Evolutionary conservation across 2,329 filamentous ascomycete species (phyloP), one percentile per base, ranked within the genome.

Genomic region (Arthrobotrys sphaeroides): DNA sequence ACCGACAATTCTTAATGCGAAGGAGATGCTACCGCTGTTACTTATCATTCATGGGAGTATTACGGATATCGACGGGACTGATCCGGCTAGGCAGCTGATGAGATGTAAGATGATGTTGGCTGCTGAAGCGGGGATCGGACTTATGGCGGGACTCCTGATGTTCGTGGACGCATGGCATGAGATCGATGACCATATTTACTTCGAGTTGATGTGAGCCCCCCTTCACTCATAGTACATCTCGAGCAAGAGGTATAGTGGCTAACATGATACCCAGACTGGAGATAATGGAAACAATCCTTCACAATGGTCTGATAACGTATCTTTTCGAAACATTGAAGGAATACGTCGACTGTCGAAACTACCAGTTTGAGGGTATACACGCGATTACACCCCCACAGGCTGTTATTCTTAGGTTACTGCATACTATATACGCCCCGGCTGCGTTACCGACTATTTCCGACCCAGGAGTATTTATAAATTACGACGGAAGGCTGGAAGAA

Each of bases 31-130:
- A 57, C 78, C 79, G 38, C 59, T 80, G 18, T 69, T 78, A 20
- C 78, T 80, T 69, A 80, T 80, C 24, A 61, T 80, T 2, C 79
- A 80, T 43, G 78, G 73, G 5, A 78, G 79, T 26, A 78, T 80
- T 10, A 77, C 77, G 20, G 66, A 77, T 43, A 78, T 80, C n/a
- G 78, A 79, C 33, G 79, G 79, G 13, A 78, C 79, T 13, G 79
- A 80, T 40, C 77, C 78, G 12, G 74, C 78, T 26, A 80, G 79
- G 68, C 79, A 80, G 43, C 67, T 78, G 43, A 78, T 80, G 24
- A 77, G 79, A 57, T 80, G 79, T 61, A 80, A 80, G 43, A 77
- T 80, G 61, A 78, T 80, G 78, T 53, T 80, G 53, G 79, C 79
- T 9, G 78, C 79, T 28, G 79, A 78, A 26, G 78, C 77, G 51